Base-by-base conservation (phyloP, 2,329 filamentous ascomycete species). In the Pseudogymnoascus verrucosus region DNA sequence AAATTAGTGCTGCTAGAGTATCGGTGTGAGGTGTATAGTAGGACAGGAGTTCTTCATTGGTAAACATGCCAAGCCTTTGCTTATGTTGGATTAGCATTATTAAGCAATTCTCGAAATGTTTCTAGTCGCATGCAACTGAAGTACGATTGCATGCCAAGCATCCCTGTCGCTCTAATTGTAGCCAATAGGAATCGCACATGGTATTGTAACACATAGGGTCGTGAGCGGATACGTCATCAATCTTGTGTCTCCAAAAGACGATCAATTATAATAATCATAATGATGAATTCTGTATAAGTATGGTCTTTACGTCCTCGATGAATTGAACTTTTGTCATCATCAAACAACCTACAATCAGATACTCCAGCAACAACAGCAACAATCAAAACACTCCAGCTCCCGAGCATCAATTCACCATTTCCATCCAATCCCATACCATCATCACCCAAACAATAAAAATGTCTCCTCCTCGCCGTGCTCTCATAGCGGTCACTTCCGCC, bases 401-500 rank as follows among this genome's bases (percentile, higher is more conserved):
- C 51, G 8, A 34, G 28, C 51, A 57, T 57, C 28, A 34, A 7
- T 34, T 14, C 1, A 36, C 16, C 28, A 34, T 57, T 21, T 14
- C n/a, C 10, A 57, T 21, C 28, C n/a, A 57, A 34, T 21, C 19
- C 12, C 4, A 16, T 19, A 61, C 2, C 31, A 61, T 26, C 51
- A 31, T 1, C 31, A 34, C 31, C 31, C 11, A 34, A 57, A 57
- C n/a, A 11, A 36, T 57, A 34, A 36, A 19, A 57, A 57, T 57
- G 51, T 36, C 81, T 69, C 75, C 73, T 44, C 70, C 77, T 36
- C 76, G 74, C 60, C 72, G 72, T 63, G 78, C 77, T 54, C 68
- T 80, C 61, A 78, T 80, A 61, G 71, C 73, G 61, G 69, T 79
- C 47, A 79, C 78, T 23, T 79, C 78, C 3, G 77, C 78, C 19